Percentiles rank a stretch among this genome's conserved stretches.
These are phyloP conservation scores for Knufia fluminis DNA, from an alignment of 2,329 filamentous ascomycete genomes.

Conservation along the genomic window DNA sequence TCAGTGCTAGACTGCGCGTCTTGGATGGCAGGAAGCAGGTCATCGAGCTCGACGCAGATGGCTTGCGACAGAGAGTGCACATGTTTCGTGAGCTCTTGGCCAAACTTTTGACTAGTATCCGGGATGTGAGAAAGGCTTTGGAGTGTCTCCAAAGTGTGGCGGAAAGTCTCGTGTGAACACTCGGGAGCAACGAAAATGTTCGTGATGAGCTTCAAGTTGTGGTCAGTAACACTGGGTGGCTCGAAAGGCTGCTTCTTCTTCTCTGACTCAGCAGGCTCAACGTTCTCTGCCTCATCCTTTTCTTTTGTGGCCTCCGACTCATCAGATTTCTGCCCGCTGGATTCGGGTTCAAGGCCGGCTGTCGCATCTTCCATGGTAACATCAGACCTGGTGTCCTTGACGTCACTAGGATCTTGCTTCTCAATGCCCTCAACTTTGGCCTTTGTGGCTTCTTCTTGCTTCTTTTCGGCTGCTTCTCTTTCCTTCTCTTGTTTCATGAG, in stretches of 20 bases:
- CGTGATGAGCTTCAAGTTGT: conserved; percentile 87
- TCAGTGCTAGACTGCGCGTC: conserved; percentile 83
- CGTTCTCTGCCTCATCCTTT: conserved; percentile 26
- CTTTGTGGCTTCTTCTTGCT: conserved; percentile 26
- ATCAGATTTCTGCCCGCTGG: conserved; percentile 16
- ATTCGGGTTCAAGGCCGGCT: conserved; percentile 15
- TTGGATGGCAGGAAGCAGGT: conserved; percentile 76
- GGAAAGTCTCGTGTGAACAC: conserved; percentile 95
- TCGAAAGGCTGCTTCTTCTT: conserved; percentile 54
- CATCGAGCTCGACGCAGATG: conserved; percentile 74
- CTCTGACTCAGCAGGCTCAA: conserved; percentile 37
- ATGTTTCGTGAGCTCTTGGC: conserved; percentile 82
- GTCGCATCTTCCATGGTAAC: conserved; percentile 19
- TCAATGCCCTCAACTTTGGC: conserved; percentile 18
- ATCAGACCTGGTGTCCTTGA: conserved; percentile 28
- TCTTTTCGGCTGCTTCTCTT: conserved; percentile 40
- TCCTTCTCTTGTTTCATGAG: conserved; percentile 78
- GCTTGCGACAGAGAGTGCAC: conserved; percentile 75
- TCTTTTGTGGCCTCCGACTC: conserved; percentile 20
- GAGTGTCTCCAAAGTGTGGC: conserved; percentile 95
- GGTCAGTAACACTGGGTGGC: conserved; percentile 75
- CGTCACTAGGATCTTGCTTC: conserved; percentile 29
- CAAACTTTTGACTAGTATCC: conserved; percentile 79
- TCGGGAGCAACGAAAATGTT: conserved; percentile 93
- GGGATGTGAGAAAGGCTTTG: conserved; percentile 94